Conservation (phyloP, 306 rosid species). For the Cucurbita moschata region DNA sequence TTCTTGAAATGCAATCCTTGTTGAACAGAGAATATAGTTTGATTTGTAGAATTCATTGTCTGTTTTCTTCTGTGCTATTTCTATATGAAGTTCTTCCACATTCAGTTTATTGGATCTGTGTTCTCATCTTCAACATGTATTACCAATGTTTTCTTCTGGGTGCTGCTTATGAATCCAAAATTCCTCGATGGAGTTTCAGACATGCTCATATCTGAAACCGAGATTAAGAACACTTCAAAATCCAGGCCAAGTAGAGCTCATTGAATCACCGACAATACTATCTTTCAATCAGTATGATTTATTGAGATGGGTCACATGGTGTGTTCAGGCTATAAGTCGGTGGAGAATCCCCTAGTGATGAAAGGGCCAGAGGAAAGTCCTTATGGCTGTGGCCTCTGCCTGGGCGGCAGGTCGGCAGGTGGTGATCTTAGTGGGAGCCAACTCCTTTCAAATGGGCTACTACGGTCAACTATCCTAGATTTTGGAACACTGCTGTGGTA, state of each 20-base stretch:
- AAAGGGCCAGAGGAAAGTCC: neutral
- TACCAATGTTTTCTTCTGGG: neutral
- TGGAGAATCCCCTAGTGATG: neutral
- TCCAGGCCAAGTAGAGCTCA: neutral
- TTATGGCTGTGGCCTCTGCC: neutral
- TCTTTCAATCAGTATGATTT: neutral
- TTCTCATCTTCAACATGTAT: neutral
- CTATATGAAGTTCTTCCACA: neutral
- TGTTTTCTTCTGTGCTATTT: neutral
- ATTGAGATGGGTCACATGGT: neutral
- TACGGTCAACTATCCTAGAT: neutral
- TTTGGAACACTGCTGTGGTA: neutral
- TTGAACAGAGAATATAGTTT: neutral
- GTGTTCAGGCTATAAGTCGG: neutral
- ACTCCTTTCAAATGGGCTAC: neutral
- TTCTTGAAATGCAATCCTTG: neutral
- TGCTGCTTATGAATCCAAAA: neutral
- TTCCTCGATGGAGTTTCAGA: neutral
- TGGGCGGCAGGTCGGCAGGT: neutral
- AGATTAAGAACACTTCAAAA: neutral
- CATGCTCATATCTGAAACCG: neutral
- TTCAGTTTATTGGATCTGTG: neutral
- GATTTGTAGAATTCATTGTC: neutral
- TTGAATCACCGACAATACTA: neutral
- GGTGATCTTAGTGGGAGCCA: neutral